Percentiles rank a stretch among this genome's conserved stretches.
These are phyloP conservation scores for Stereocaulon alpinum DNA, from an alignment of 495 filamentous ascomycete genomes.

Conservation along the genomic window DNA sequence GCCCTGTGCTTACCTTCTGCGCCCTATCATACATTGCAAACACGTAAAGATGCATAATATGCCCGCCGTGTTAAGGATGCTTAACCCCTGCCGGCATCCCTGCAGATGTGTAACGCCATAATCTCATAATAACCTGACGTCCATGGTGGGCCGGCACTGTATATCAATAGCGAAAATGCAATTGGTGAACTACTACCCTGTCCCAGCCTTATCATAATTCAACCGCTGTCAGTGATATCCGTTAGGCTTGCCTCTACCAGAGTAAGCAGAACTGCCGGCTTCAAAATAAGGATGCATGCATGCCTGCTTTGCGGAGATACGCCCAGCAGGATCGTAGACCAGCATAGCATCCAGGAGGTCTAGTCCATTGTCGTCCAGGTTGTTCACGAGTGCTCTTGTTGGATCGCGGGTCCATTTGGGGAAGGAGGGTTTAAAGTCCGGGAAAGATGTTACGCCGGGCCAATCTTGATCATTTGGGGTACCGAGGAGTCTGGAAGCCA, in stretches of 20 bases:
- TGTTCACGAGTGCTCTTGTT: conserved; percentile 44
- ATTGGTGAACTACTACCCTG: neutral
- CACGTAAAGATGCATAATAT: conserved; percentile 6
- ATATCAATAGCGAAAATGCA: neutral
- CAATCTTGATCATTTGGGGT: conserved; percentile 82
- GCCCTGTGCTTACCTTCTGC: neutral
- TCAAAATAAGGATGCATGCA: conserved; percentile 89
- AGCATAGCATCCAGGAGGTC: conserved; percentile 87
- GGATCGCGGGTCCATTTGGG: conserved; percentile 85
- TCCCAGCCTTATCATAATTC: neutral
- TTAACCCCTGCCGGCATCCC: neutral
- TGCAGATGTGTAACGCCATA: conserved; percentile 11
- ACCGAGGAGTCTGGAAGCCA: conserved; percentile 58
- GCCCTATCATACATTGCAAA: conserved; percentile 12
- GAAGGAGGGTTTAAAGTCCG: conserved; percentile 94
- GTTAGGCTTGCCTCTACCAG: conserved; percentile 36
- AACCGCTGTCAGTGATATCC: conserved; percentile 29
- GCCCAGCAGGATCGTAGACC: conserved; percentile 86
- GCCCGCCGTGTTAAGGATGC: conserved; percentile 9
- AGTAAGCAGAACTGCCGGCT: conserved; percentile 47
- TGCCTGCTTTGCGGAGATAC: conserved; percentile 93
- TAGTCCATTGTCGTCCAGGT: conserved; percentile 63
- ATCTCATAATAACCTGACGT: conserved; percentile 8
- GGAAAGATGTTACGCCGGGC: conserved; percentile 95
- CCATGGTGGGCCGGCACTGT: neutral